Evolutionary conservation across 768 basidiomycete species (phyloP).

Genomic region (Suillus brevipes): DNA sequence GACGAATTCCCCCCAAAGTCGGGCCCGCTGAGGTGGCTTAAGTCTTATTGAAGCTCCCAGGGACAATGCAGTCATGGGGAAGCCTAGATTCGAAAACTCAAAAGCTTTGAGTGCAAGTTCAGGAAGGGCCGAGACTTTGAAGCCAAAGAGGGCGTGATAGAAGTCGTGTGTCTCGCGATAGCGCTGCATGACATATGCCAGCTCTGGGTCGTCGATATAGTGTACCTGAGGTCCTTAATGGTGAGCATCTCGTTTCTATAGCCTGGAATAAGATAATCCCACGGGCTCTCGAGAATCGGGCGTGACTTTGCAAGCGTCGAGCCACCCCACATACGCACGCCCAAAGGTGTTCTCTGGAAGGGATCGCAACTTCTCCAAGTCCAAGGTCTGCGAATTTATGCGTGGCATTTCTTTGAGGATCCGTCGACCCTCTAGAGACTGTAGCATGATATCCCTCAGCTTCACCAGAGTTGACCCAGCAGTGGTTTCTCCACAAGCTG

Average conservation of each 20-base stretch:
- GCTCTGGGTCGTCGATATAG: conserved; percentile 91
- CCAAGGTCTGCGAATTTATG: conserved; percentile 73
- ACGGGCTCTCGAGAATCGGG: conserved; percentile 95
- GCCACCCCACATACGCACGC: conserved; percentile 84
- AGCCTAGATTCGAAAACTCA: conserved; percentile 87
- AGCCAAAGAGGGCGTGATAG: conserved; percentile 87
- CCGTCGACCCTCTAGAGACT: conserved; percentile 76
- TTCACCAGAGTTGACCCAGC: conserved; percentile 75
- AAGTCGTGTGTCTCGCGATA: conserved; percentile 99
- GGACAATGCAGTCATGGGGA: conserved; percentile 85
- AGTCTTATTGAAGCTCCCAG: conserved; percentile 48
- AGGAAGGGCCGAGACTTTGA: conserved; percentile 87
- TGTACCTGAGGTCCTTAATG: conserved; percentile 62
- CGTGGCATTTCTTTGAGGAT: conserved; percentile 84
- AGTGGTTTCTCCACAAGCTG: conserved; percentile 91
- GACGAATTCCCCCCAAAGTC: conserved; percentile 78
- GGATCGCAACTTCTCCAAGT: conserved; percentile 63
- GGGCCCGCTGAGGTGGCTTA: conserved; percentile 44
- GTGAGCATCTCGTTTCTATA: conserved; percentile 2
- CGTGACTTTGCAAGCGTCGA: conserved; percentile 82
- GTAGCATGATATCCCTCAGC: conserved; percentile 76
- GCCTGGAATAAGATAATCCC: conserved; percentile 21
- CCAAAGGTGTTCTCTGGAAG: conserved; percentile 85
- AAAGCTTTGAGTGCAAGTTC: conserved; percentile 95
- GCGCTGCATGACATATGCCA: conserved; percentile 97